A percentile compares a stretch with the other conserved stretches of the same genome.
Evolutionary conservation across 2,329 filamentous ascomycete species (phyloP).

Genomic region (Huntiella savannae): DNA sequence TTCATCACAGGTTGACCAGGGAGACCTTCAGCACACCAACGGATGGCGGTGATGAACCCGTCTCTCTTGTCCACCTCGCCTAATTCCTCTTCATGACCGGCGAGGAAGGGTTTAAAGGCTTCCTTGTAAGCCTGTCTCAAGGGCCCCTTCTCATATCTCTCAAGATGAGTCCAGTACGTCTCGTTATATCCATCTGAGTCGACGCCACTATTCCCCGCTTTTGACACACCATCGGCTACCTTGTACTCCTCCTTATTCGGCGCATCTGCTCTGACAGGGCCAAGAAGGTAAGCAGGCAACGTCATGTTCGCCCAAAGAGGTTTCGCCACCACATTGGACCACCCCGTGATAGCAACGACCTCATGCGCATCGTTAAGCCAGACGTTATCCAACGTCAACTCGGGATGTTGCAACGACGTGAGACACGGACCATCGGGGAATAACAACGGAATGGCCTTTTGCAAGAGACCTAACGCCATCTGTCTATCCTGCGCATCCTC

Average conservation of each 20-base stretch:
- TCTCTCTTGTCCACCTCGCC: background rate
- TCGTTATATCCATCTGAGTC: background rate
- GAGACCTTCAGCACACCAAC: background rate
- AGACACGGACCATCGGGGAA: background rate
- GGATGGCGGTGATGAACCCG: background rate
- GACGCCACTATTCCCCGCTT: background rate
- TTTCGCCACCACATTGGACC: background rate
- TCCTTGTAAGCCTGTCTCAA: background rate
- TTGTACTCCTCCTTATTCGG: background rate
- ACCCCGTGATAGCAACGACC: background rate
- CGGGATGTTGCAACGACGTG: background rate
- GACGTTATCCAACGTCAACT: background rate
- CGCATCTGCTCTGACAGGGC: background rate
- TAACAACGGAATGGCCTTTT: background rate
- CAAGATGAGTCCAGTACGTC: background rate
- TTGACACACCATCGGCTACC: background rate
- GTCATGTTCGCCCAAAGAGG: background rate
- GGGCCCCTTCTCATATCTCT: background rate
- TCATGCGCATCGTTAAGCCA: background rate
- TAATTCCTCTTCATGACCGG: background rate
- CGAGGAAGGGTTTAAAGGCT: background rate
- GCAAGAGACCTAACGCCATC: background rate
- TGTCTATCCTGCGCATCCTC: background rate
- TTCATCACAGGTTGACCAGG: background rate
- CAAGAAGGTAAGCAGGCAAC: background rate